phyloP scores from a whole-genome alignment of 2,329 filamentous ascomycete species.

The Aureobasidium sp. region DNA sequence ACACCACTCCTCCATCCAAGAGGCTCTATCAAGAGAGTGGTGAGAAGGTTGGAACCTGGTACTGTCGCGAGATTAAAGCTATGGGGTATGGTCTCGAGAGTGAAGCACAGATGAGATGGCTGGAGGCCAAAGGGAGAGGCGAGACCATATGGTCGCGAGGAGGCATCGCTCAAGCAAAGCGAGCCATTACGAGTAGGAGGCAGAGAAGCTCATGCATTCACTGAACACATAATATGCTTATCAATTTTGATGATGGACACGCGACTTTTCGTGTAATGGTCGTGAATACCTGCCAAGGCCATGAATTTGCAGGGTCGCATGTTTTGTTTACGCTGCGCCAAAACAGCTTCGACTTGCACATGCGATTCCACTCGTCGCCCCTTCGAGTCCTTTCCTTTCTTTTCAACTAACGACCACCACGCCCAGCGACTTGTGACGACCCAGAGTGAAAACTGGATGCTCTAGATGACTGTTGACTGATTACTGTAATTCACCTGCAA shows the following conservation, averaged over 20 bases:
- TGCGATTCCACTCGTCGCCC: slow-evolving; percentile 4
- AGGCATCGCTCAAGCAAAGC: no score
- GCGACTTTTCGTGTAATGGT: slow-evolving; percentile 2
- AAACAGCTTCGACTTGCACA: slow-evolving; percentile 1
- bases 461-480: slow-evolving; percentile 5
- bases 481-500: neutral
- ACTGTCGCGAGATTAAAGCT: no score
- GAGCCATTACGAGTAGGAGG: no score
- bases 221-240: no score
- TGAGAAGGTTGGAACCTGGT: no score
- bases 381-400: slow-evolving; percentile 1
- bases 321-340: neutral
- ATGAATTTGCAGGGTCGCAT: neutral
- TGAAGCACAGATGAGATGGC: no score
- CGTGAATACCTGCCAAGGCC: slow-evolving; percentile 4
- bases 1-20: no score
- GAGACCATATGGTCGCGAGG: no score
- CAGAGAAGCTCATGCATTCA: no score
- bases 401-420: neutral
- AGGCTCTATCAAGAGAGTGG: no score
- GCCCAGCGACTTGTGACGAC: neutral
- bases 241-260: neutral
- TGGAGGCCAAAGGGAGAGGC: no score
- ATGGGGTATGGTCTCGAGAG: no score
- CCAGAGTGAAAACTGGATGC: neutral